Evolutionary conservation across 208 protist species (phyloP).

Genomic region (Plasmodiophora brassicae): DNA sequence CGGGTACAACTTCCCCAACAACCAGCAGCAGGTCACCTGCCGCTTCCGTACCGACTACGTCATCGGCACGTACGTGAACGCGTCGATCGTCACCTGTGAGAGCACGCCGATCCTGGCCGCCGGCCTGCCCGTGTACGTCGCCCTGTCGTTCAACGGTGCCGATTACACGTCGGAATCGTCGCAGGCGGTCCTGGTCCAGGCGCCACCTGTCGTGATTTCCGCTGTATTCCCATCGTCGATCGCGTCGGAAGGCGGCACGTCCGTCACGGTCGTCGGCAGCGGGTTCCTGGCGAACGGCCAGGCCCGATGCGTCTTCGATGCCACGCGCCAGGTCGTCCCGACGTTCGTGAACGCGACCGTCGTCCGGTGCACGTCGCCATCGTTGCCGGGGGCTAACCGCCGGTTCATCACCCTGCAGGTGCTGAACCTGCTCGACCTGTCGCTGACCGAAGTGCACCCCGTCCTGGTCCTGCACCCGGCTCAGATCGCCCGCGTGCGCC

Average conservation of each 20-base stretch:
- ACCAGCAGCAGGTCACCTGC: background rate
- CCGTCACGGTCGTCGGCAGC: background rate
- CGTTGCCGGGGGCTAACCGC: background rate
- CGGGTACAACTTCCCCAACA: background rate
- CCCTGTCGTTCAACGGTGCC: slow-evolving; percentile 32
- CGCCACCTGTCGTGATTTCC: background rate
- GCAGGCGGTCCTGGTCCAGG: background rate
- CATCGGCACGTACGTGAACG: background rate
- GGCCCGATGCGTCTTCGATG: background rate
- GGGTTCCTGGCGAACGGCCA: background rate
- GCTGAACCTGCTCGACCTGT: background rate
- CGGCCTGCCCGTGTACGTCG: background rate
- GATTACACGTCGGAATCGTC: slow-evolving; percentile 28
- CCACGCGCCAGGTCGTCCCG: background rate
- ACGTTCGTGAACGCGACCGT: background rate
- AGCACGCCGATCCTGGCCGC: background rate
- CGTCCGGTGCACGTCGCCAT: background rate
- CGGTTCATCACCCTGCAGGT: background rate
- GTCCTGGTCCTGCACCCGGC: background rate
- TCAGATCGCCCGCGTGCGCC: background rate
- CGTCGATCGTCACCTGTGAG: background rate
- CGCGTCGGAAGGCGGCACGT: background rate
- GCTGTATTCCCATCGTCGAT: background rate
- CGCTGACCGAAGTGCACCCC: background rate
- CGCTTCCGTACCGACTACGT: background rate